A percentile compares a stretch with the other conserved stretches of the same genome.
These are phyloP conservation scores for Endocalyx cinctus DNA, from an alignment of 2,329 filamentous ascomycete genomes.

Conservation along the genomic window DNA sequence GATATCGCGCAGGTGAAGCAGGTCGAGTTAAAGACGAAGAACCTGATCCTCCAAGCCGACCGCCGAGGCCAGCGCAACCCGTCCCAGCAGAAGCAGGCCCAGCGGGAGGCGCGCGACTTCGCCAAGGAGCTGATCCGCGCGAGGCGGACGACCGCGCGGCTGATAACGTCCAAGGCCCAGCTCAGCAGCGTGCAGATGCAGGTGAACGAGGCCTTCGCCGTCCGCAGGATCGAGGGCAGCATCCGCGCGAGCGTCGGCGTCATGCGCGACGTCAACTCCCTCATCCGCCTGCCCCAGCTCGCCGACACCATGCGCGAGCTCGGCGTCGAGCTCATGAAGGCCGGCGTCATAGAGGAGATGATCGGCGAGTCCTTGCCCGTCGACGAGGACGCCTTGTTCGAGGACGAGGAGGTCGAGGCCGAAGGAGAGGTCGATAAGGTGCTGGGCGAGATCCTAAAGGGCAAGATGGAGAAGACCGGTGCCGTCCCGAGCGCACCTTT, in stretches of 20 bases:
- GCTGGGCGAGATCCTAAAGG: conserved; percentile 83
- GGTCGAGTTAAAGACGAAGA: conserved; percentile 79
- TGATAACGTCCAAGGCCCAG: conserved; percentile 86
- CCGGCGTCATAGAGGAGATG: conserved; percentile 98
- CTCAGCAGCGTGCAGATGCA: conserved; percentile 94
- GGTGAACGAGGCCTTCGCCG: conserved; percentile 91
- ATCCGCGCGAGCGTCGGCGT: conserved; percentile 83
- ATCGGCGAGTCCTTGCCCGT: conserved; percentile 80
- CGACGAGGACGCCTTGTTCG: conserved; percentile 63
- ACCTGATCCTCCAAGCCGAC: conserved; percentile 77
- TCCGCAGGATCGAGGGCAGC: conserved; percentile 92
- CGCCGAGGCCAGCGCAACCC: conserved; percentile 78
- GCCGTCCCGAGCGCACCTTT: conserved; percentile 53
- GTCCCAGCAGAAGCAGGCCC: conserved; percentile 71
- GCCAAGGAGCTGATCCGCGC: conserved; percentile 81
- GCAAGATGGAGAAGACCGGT: conserved; percentile 64
- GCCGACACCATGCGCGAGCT: conserved; percentile 86
- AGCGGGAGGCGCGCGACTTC: conserved; percentile 79
- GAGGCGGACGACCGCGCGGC: conserved; percentile 67
- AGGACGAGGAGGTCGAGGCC: conserved; percentile 70
- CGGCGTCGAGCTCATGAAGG: conserved; percentile 82
- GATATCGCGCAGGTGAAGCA: conserved; percentile 76
- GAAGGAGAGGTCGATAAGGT: conserved; percentile 88
- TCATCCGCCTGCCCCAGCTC: conserved; percentile 80
- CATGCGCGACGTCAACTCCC: conserved; percentile 92